These are phyloP conservation scores for Keithomyces neogunnii DNA, from an alignment of 2,329 filamentous ascomycete species.

Conservation along the genomic window DNA sequence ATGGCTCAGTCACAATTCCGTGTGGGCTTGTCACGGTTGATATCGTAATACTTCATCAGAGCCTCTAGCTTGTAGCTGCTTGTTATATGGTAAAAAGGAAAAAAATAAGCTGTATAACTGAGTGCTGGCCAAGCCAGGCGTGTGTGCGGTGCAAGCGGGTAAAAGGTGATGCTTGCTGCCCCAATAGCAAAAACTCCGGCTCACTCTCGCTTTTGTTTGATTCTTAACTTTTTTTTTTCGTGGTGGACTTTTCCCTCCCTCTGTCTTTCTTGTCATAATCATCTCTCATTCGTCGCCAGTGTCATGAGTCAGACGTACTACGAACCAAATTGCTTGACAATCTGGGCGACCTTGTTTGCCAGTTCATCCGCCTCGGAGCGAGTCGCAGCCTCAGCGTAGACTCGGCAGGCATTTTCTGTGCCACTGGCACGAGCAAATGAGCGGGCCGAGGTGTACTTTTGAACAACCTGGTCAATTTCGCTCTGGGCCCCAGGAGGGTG, in stretches of 20 bases:
- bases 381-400: constrained; percentile 91
- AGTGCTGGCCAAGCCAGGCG: no score
- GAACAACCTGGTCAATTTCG: constrained; percentile 79
- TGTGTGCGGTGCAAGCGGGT: no score
- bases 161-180: no score
- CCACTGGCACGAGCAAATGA: constrained; percentile 89
- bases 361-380: constrained; percentile 86
- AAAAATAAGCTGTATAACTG: no score
- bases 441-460: constrained; percentile 83
- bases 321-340: constrained; percentile 53
- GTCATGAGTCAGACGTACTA: constrained; percentile 11
- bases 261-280: neutral
- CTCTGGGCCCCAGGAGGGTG: constrained; percentile 71
- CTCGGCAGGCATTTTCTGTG: constrained; percentile 90
- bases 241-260: neutral
- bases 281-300: neutral
- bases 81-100: no score
- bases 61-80: no score
- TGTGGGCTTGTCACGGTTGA: no score
- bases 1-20: no score
- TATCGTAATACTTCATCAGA: no score
- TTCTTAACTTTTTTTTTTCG: no score
- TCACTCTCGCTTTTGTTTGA: no score
- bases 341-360: constrained; percentile 69
- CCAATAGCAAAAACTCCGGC: no score